Evolutionary conservation across 495 filamentous ascomycete species (phyloP), one percentile per base, ranked within the genome.

Genomic region (Penicillium canescens): DNA sequence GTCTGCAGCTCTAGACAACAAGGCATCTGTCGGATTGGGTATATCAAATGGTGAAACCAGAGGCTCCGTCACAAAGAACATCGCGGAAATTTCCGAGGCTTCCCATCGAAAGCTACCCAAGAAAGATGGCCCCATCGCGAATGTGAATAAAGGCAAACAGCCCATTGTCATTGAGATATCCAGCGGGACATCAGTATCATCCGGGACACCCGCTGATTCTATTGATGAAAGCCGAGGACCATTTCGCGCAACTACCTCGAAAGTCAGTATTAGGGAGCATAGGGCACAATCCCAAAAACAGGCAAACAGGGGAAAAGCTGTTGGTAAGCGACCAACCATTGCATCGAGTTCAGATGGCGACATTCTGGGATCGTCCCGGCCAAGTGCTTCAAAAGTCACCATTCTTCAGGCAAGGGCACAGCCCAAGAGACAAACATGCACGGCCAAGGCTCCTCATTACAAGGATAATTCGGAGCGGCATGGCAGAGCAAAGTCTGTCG

Each of bases 401-500:
- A 51, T 51, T 4, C 14, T 21, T 18, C 35, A 53, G 42, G 38
- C 50, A 46, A 53, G 42, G 11, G 14, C 23, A 31, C 21, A 36
- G 8, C 11, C 33, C 9, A 52, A 53, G 14, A 7, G 11, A 21
- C 21, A 4, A 37, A 12, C 1, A 12, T 21, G 14, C 6, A 24
- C 24, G 41, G 6, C 14, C 10, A 46, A 38, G 14, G 18, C 14
- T 18, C 23, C 16, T 4, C 42, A 45, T 21, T 21, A 31, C 5
- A 28, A 11, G n/a, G 20, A 14, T 8, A 8, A 10, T 18, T 9
- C 10, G 12, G n/a, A n/a, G 12, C 3, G 9, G 6, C 6, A 51
- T 28, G 69, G 71, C 16, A 66, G 67, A 49, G 71, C 69, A 3
- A 46, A 63, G 41, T 33, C 38, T 18, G 57, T 72, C 23, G 71